Conservation (phyloP, 1,139 yeast species). For the Yamadazyma atlantica region DNA sequence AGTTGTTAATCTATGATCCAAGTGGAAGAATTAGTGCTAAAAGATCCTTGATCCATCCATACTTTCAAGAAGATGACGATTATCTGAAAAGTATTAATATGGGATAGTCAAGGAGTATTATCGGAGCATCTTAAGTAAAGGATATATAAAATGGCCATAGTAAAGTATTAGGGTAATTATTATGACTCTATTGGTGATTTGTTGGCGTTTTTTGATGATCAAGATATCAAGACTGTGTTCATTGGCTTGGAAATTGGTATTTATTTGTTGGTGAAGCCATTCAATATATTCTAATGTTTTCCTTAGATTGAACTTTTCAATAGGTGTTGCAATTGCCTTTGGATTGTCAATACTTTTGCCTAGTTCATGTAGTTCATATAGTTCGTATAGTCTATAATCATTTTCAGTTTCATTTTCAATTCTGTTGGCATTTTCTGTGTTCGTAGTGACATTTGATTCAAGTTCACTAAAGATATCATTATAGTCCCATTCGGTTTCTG, state of each 20-base stretch:
- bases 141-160: neutral
- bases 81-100: constrained; percentile 40
- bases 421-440: neutral
- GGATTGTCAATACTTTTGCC: too few species aligned
- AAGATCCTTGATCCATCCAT: constrained; percentile 87
- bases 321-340: too few species aligned
- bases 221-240: constrained; percentile 5
- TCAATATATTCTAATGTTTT: constrained; percentile 9
- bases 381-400: neutral
- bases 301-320: neutral
- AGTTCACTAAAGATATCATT: constrained; percentile 1
- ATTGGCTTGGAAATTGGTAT: constrained; percentile 8
- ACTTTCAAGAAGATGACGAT: constrained; percentile 61
- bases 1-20: constrained; percentile 87
- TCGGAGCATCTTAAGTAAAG: neutral
- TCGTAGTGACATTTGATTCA: neutral
- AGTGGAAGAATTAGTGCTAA: constrained; percentile 93
- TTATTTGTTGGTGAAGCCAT: constrained; percentile 8
- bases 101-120: constrained; percentile 24
- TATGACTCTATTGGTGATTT: constrained; percentile 2
- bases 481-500: constrained; percentile 1
- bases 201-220: constrained; percentile 2
- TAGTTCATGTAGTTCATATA: neutral
- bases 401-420: neutral
- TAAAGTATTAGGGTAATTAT: neutral